Base-by-base conservation (phyloP, 306 rosid species). In the Prunus davidiana region DNA sequence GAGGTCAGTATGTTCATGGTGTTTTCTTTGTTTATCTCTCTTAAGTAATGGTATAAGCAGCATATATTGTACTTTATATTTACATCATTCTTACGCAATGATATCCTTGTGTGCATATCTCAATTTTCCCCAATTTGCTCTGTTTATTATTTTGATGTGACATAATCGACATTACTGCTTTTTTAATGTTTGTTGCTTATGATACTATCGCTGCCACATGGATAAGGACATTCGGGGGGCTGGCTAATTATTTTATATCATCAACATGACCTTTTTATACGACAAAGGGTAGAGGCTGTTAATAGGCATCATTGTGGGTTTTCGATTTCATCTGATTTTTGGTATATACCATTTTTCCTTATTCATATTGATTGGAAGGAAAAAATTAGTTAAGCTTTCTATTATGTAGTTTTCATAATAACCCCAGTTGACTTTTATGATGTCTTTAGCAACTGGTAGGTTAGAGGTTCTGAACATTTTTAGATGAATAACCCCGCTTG, bases 1-100 rank as follows among this genome's bases (percentile, higher is more conserved):
- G 76, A 76, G 96, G 97, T 94, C 74, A 80, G 90, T 57, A 80
- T 63, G 64, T 45, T 2, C 38, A 49, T 60, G 74, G 57, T 18
- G 8, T 65, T 60, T 27, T 71, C 63, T 71, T 64, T 2, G 64
- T 78, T 45, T 51, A 8, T 27, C 14, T 56, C n/a, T 72, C 75
- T 49, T 73, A 16, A 70, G 19, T 50, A 32, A 69, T 15, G 24
- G 5, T 27, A 27, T 60, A 60, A 24, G 65, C 12, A 25, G 18
- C 65, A 10, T 25, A 13, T 0, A n/a, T 55, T 32, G 9, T 22
- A 8, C 38, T n/a, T 12, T 32, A 4, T 32, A 20, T 16, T 2
- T 41, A 6, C 28, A 64, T 51, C 45, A 19, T 30, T 22, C 43
- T 69, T 24, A 57, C 10, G 2, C 60, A 25, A 22, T 3, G 20